Percentiles rank a stretch among this genome's conserved stretches.
Evolutionary conservation across 352 stramenopile genomes (phyloP).

Genomic region (Phytophthora citricola): DNA sequence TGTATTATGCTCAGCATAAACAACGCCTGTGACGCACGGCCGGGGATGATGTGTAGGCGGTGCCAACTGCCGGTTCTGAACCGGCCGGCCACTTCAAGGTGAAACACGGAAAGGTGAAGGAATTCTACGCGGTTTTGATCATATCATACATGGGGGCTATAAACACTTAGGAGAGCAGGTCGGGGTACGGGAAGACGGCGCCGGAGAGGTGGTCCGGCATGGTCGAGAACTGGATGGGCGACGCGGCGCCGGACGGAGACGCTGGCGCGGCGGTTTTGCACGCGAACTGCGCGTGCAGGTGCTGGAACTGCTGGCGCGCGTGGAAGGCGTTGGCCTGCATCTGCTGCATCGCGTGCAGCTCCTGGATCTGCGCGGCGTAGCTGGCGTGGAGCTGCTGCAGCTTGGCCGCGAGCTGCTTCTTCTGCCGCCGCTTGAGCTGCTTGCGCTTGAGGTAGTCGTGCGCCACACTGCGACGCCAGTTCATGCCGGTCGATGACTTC

Average conservation of each 20-base stretch:
- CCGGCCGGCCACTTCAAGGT: neutral
- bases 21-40: conserved; percentile 6
- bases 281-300: conserved; percentile 36
- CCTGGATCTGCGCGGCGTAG: conserved; percentile 48
- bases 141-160: conserved; percentile 23
- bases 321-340: conserved; percentile 57
- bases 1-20: too few relatives aligned
- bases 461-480: conserved; percentile 62
- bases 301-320: conserved; percentile 52
- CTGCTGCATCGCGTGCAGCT: conserved; percentile 55
- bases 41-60: neutral
- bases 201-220: conserved; percentile 30
- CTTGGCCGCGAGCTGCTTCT: conserved; percentile 65
- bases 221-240: conserved; percentile 16
- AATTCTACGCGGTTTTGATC: conserved; percentile 1
- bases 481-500: conserved; percentile 35
- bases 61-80: neutral
- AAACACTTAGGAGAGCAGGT: conserved; percentile 35
- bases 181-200: conserved; percentile 28
- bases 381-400: conserved; percentile 56
- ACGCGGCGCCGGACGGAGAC: conserved; percentile 15
- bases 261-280: conserved; percentile 10
- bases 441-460: conserved; percentile 68
- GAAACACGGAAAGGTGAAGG: neutral
- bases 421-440: conserved; percentile 76